Evolutionary conservation across 306 rosid species (phyloP).

Genomic region (Adenanthera pavonina): DNA sequence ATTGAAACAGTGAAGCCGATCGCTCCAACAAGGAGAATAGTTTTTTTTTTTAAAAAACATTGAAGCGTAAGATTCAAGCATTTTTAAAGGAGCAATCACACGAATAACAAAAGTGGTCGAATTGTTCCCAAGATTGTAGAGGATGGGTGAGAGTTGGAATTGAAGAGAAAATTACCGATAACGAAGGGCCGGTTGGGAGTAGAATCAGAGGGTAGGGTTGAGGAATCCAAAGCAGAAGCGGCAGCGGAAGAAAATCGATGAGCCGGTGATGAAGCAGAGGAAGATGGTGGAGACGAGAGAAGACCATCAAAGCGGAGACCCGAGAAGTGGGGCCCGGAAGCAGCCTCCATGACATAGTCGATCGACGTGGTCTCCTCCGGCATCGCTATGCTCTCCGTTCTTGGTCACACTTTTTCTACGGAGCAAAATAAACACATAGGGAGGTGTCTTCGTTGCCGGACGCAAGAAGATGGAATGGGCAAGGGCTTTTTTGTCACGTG

Average conservation of each 20-base stretch:
- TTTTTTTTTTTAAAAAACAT: neutral
- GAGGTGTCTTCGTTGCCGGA: neutral
- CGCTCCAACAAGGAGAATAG: neutral
- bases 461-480: neutral
- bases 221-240: constrained; percentile 36
- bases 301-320: constrained; percentile 80
- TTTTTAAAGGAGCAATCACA: neutral
- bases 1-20: neutral
- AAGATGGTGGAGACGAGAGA: constrained; percentile 52
- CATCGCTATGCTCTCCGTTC: constrained; percentile 43
- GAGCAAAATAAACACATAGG: neutral
- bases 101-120: neutral
- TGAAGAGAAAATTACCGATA: constrained; percentile 58
- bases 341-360: constrained; percentile 92
- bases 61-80: neutral
- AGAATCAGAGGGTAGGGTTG: constrained; percentile 54
- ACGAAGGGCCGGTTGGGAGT: constrained; percentile 75
- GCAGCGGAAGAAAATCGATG: constrained; percentile 41
- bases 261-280: constrained; percentile 53
- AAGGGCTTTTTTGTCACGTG: neutral
- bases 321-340: constrained; percentile 92
- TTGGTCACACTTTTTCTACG: neutral
- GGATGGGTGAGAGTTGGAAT: neutral
- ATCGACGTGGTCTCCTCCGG: constrained; percentile 75
- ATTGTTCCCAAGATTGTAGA: neutral